A percentile compares a stretch with the other conserved stretches of the same genome.
These are phyloP conservation scores for Fusarium mangiferae DNA, from an alignment of 2,329 filamentous ascomycete genomes.

Conservation along the genomic window DNA sequence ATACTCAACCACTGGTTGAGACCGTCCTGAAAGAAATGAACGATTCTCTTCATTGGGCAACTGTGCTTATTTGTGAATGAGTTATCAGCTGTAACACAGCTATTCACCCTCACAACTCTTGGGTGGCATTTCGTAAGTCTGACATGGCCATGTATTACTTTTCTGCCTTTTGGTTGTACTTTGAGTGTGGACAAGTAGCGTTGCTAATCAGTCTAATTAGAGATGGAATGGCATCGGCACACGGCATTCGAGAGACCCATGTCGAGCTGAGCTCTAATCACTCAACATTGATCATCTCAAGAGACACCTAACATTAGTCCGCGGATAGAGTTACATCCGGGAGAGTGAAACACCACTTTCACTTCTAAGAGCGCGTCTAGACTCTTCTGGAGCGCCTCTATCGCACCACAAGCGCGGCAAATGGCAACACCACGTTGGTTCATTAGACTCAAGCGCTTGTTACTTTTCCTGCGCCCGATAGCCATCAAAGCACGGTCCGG, in stretches of 20 bases:
- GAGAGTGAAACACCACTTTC: background rate
- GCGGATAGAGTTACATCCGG: conserved; percentile 20
- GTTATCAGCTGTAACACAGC: background rate
- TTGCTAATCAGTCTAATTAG: background rate
- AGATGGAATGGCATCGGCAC: background rate
- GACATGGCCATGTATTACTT: background rate
- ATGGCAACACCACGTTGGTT: conserved; percentile 31
- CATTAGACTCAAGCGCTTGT: conserved; percentile 9
- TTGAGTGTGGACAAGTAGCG: background rate
- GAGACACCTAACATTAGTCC: background rate
- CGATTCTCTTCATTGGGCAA: background rate
- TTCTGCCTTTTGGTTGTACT: background rate
- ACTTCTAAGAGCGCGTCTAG: conserved; percentile 22
- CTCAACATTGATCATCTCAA: background rate
- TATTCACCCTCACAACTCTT: background rate
- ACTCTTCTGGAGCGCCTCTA: conserved; percentile 36
- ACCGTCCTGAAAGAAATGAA: background rate
- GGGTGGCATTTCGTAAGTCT: background rate
- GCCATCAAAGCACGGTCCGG: background rate
- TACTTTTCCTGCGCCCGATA: background rate
- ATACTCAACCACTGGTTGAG: background rate
- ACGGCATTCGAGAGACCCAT: conserved; percentile 1
- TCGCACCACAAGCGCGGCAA: conserved; percentile 31
- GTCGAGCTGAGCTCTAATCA: conserved; percentile 10
- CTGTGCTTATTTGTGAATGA: background rate